Evolutionary conservation across 257 asterid genomes (phyloP), one percentile per base, ranked within the genome.

Genomic region (Ocimum tenuiflorum): DNA sequence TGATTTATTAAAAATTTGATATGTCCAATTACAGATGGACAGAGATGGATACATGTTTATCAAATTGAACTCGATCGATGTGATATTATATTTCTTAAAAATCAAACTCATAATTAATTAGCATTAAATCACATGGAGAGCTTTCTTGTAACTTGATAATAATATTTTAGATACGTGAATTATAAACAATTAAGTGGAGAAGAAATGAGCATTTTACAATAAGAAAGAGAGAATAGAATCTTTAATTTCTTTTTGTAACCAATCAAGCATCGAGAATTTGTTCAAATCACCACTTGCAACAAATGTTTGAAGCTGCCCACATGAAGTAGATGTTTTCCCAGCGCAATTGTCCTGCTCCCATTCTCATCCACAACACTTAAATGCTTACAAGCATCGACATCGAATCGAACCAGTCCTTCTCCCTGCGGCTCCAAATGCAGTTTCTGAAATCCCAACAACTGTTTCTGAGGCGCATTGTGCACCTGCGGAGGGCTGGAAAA

Each of bases 351-450:
- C 70, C 67, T 68, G 12, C 75, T 73, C 12, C 95, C 95, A 46
- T 56, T 54, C 67, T 76, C 88, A 60, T 85, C 92, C 65, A 79
- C 86, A 36, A 79, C 63, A 68, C 89, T 79, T 77, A 85, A 66
- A 82, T 87, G 83, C 86, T 85, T 83, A 78, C 95, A 87, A 33
- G 83, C 85, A 68, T 85, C 84, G 10, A 85, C 77, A 18, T 56
- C 67, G 67, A 87, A 85, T 27, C 74, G 70, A 13, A 79, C 86
- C 23, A 49, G 2, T 24, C 78, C 74, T 75, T 81, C 88, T 24
- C 33, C 79, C 33, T 65, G 52, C 20, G 82, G 65, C 13, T 45
- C 71, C 82, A 83, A 57, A 70, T 78, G 74, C 68, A 87, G 13
- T 48, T 80, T 88, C 31, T 83, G 53, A 54, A 88, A 88, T 3